Conservation (phyloP, 163 green algal species). For the Volvox carteri region DNA sequence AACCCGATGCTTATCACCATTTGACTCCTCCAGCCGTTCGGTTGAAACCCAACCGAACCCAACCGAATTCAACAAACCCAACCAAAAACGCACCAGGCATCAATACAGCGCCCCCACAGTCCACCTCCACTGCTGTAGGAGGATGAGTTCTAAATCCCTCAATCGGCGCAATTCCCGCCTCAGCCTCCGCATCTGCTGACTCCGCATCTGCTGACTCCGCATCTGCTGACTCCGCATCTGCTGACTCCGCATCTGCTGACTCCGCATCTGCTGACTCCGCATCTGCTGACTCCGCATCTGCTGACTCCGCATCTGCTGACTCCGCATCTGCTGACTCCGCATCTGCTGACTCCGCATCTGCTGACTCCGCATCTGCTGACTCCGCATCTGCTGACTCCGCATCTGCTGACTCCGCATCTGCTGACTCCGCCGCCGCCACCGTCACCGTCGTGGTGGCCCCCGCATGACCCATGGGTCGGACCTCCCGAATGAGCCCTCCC, state of each 20-base stretch:
- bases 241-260: not conserved
- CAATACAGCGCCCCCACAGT: slow-evolving; percentile 57
- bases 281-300: too few species aligned
- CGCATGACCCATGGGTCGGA: not conserved
- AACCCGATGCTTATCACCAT: too few species aligned
- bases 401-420: too few species aligned
- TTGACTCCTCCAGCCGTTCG: too few species aligned
- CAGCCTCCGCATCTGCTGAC: not conserved
- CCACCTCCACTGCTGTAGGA: slow-evolving; percentile 54
- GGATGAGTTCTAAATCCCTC: too few species aligned
- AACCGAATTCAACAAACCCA: too few species aligned
- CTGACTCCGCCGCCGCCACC: not conserved
- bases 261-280: too few species aligned
- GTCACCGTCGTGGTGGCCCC: not conserved
- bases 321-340: not conserved
- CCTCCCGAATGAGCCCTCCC: not conserved
- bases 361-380: not conserved
- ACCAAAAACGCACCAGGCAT: slow-evolving; percentile 58
- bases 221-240: not conserved
- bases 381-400: not conserved
- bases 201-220: not conserved
- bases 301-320: not conserved
- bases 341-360: too few species aligned
- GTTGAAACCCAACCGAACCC: too few species aligned
- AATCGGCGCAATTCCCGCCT: not conserved